These are phyloP conservation scores for Ascochyta koolunga DNA, from an alignment of 2,329 filamentous ascomycete species.

Conservation along the genomic window DNA sequence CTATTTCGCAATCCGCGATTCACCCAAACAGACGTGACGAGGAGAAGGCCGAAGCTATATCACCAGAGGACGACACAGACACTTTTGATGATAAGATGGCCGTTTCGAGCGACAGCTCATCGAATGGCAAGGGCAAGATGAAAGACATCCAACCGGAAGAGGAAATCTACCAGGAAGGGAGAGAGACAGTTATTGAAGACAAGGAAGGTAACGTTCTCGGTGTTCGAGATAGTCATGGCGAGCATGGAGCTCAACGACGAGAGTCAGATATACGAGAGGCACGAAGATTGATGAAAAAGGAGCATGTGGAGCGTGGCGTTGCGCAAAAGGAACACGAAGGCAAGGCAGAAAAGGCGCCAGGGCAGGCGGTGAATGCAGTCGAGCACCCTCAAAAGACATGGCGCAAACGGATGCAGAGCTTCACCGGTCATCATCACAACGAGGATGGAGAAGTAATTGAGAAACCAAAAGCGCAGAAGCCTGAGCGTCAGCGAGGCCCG, in stretches of 20 bases:
- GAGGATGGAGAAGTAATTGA: slow-evolving; percentile 48
- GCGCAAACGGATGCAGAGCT: slow-evolving; percentile 54
- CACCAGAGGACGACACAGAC: slow-evolving; percentile 53
- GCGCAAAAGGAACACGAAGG: slow-evolving; percentile 57
- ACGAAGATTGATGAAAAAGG: slow-evolving; percentile 61
- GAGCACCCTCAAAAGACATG: slow-evolving; percentile 51
- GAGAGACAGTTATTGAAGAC: slow-evolving; percentile 81
- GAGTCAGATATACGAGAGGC: slow-evolving; percentile 64
- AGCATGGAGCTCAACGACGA: slow-evolving; percentile 62
- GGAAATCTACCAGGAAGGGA: slow-evolving; percentile 81
- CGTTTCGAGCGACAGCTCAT: slow-evolving; percentile 44
- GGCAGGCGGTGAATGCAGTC: slow-evolving; percentile 45
- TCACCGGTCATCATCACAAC: slow-evolving; percentile 51
- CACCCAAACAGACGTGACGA: slow-evolving; percentile 62
- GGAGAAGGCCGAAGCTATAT: slow-evolving; percentile 39
- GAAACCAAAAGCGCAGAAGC: slow-evolving; percentile 39
- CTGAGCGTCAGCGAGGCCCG: slow-evolving; percentile 63
- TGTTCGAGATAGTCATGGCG: slow-evolving; percentile 59
- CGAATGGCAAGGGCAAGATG: slow-evolving; percentile 43
- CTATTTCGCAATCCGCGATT: slow-evolving; percentile 88
- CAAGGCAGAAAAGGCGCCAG: slow-evolving; percentile 41
- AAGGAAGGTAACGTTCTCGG: slow-evolving; percentile 84
- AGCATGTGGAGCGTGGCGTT: slow-evolving; percentile 50
- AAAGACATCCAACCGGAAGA: slow-evolving; percentile 47
- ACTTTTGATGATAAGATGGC: slow-evolving; percentile 53